Evolutionary conservation across 2,329 filamentous ascomycete genomes (phyloP).

Genomic region (Ascochyta lentis): DNA sequence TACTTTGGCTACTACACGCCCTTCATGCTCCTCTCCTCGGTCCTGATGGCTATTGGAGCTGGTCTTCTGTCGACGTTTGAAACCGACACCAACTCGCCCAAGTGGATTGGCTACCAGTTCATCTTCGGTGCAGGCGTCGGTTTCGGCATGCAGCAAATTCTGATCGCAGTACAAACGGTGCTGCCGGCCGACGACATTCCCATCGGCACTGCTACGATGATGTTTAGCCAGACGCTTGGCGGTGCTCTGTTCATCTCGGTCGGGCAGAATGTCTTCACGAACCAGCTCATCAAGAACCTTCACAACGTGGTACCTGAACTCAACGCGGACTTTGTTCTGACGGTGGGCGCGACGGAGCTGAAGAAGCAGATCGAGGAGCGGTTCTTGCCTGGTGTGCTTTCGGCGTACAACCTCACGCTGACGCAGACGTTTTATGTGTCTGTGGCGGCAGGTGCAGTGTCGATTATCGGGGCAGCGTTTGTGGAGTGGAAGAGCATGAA

Average conservation of each 20-base stretch:
- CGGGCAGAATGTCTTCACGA: conserved; percentile 59
- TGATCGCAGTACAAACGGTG: conserved; percentile 55
- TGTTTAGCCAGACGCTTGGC: conserved; percentile 57
- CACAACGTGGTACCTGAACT: conserved; percentile 49
- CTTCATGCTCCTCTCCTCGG: conserved; percentile 53
- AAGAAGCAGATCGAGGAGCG: conserved; percentile 58
- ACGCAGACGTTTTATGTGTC: conserved; percentile 66
- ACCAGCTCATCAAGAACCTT: conserved; percentile 55
- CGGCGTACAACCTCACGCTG: conserved; percentile 69
- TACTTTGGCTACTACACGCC: conserved; percentile 58
- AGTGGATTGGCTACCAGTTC: conserved; percentile 52
- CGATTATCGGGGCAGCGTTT: conserved; percentile 60
- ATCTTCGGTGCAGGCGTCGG: conserved; percentile 54
- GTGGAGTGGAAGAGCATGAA: conserved; percentile 74
- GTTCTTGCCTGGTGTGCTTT: conserved; percentile 61
- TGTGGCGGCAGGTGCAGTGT: conserved; percentile 61
- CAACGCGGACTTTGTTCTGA: conserved; percentile 52
- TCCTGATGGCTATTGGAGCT: conserved; percentile 55
- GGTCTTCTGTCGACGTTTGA: conserved; percentile 55
- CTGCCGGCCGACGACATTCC: conserved; percentile 53
- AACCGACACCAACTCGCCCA: conserved; percentile 44
- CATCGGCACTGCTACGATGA: conserved; percentile 57
- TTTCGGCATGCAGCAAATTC: conserved; percentile 57
- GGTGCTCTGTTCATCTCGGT: conserved; percentile 58
- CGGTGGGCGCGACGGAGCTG: conserved; percentile 65